These are phyloP conservation scores for Urochloa ruziziensis DNA, from an alignment of 176 grass and related monocot genomes.

Conservation along the genomic window DNA sequence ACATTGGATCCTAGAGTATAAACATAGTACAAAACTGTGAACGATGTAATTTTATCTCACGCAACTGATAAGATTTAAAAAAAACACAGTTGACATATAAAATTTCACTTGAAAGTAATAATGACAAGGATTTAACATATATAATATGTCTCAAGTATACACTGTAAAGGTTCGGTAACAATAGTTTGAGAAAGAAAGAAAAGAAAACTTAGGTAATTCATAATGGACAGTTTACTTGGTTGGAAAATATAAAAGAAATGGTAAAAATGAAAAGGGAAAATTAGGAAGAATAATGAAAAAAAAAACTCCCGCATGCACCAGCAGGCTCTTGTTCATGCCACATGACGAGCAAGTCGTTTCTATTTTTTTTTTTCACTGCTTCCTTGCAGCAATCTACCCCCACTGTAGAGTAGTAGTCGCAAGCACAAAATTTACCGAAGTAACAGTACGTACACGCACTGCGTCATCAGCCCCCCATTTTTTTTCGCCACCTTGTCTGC, in stretches of 20 bases:
- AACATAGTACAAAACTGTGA: background rate
- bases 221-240: slow-evolving; percentile 61
- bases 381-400: slow-evolving; percentile 25
- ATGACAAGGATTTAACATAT: slow-evolving; percentile 33
- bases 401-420: slow-evolving; percentile 32
- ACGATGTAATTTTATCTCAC: background rate
- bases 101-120: slow-evolving; percentile 24
- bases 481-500: slow-evolving; percentile 1
- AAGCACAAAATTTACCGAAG: slow-evolving; percentile 26
- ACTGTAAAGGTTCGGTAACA: slow-evolving; percentile 60
- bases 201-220: slow-evolving; percentile 51
- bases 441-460: background rate
- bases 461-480: background rate
- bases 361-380: slow-evolving; percentile 12
- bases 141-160: slow-evolving; percentile 68
- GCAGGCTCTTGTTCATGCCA: slow-evolving; percentile 35
- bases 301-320: slow-evolving; percentile 37
- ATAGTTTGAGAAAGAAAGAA: slow-evolving; percentile 35
- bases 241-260: slow-evolving; percentile 15
- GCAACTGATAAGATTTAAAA: background rate
- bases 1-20: slow-evolving; percentile 34
- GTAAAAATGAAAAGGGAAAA: background rate
- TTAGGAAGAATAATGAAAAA: slow-evolving; percentile 2
- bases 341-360: slow-evolving; percentile 23
- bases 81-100: background rate